These are phyloP conservation scores for Artemisia tridentata DNA, from an alignment of 129 eudicot species.

Conservation along the genomic window DNA sequence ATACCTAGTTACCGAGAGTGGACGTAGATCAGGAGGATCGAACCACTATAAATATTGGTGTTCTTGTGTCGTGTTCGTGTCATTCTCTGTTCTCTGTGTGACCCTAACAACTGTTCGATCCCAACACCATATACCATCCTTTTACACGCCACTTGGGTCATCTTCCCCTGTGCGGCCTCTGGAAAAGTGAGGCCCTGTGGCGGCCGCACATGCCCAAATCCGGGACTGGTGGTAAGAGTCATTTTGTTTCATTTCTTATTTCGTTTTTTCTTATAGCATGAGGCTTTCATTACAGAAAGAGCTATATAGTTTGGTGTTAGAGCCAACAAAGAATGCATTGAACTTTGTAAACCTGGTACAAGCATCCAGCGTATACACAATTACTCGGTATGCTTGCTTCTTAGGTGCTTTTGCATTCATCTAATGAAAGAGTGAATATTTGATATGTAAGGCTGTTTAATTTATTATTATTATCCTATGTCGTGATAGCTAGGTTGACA, in stretches of 20 bases:
- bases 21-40: too few species aligned
- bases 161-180: too few species aligned
- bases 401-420: not conserved
- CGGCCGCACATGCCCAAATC: too few species aligned
- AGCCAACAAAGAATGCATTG: constrained; percentile 85
- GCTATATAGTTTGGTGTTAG: constrained; percentile 74
- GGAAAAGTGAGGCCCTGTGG: too few species aligned
- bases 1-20: too few species aligned
- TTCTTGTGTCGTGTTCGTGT: too few species aligned
- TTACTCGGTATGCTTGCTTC: constrained; percentile 60
- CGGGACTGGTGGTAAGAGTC: too few species aligned
- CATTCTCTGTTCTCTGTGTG: too few species aligned
- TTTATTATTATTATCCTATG: not conserved
- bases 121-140: too few species aligned
- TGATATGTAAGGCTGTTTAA: not conserved
- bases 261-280: not conserved
- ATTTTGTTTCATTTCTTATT: constrained; percentile 1
- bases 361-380: constrained; percentile 76
- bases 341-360: constrained; percentile 82
- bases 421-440: not conserved
- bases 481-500: constrained; percentile 57
- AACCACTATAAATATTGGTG: too few species aligned
- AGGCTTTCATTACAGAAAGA: constrained; percentile 56
- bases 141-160: too few species aligned
- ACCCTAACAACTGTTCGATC: too few species aligned